Evolutionary conservation across 225 moss, liverwort and hornwort species (phyloP), one percentile per base, ranked within the genome.

Genomic region (Climacium dendroides): DNA sequence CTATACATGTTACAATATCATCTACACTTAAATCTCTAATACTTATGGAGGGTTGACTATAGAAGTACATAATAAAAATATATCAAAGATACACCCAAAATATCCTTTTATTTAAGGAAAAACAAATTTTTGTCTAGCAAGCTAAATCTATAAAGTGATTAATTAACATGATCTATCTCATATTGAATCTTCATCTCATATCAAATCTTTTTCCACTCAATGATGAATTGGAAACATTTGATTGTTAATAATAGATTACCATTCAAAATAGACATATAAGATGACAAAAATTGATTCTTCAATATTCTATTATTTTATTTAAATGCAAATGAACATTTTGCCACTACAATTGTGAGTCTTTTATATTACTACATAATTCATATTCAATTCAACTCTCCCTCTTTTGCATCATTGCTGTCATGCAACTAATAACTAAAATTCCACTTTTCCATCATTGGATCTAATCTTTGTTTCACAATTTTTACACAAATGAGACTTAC

Each of bases 1-100:
- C 14, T 24, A 39, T 24, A 7, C 13, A 8, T 39, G 7, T 25
- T 41, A 70, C 0, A 70, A 1, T 41, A 41, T 70, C 25, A 1
- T 41, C 5, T 26, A 8, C 0, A 1, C 1, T 26, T 1, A 0
- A 69, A 24, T 1, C 23, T 5, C 26, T 26, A 43, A 43, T 5
- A 15, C 10, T 28, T 72, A 45, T 28, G 1, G 28, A 45, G 0
- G 28, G 3, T 1, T 45, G 2, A 5, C 5, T 17, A 9, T 73
- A 45, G 1, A 73, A 7, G 6, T 45, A 47, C 5, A 29, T 18
- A 6, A 29, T 10, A 29, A 45, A 71, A 10, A 10, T 13, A 24
- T 0, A 37, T 4, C 3, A 6, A 61, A 29, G 30, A 62, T 32
- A 32, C 1, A 32, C 6, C 15, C 3, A 41, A 25, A 25, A 5